A percentile compares a stretch with the other conserved stretches of the same genome.
Conservation (phyloP, 164 flowering plant species). For the Macadamia integrifolia region DNA sequence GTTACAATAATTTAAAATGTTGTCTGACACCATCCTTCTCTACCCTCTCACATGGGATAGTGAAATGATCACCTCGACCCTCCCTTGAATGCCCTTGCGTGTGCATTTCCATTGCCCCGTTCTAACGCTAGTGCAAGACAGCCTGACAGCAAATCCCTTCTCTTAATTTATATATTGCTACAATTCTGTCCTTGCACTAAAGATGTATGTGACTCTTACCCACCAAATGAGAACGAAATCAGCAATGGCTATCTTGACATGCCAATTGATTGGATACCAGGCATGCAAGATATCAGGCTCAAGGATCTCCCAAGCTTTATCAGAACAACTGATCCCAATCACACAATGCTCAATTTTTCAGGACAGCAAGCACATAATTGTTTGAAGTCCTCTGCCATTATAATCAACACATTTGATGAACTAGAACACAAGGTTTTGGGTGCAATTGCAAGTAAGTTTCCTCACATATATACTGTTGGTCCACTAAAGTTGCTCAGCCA, state of each 20-base stretch:
- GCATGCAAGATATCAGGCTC: slow-evolving; percentile 24
- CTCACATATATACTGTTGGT: slow-evolving; percentile 19
- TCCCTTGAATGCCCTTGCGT: no score
- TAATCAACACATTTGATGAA: slow-evolving; percentile 20
- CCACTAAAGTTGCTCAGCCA: slow-evolving; percentile 15
- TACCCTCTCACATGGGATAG: no score
- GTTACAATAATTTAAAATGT: no score
- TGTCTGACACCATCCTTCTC: no score
- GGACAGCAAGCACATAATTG: slow-evolving; percentile 3
- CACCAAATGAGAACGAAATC: slow-evolving; percentile 22
- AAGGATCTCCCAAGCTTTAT: slow-evolving; percentile 24
- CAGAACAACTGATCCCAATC: slow-evolving; percentile 17
- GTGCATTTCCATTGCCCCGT: no score
- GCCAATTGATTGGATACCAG: slow-evolving; percentile 31
- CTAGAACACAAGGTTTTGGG: slow-evolving; percentile 18
- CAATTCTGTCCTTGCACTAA: no score
- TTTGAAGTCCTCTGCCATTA: slow-evolving; percentile 7
- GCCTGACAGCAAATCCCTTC: no score
- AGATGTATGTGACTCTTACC: no score
- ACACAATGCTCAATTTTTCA: slow-evolving; percentile 12
- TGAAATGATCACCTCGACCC: no score
- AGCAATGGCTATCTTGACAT: slow-evolving; percentile 28
- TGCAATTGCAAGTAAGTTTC: slow-evolving; percentile 5
- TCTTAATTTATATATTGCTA: no score
- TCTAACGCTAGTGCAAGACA: no score